These are phyloP conservation scores for Calonectria hawksworthii DNA, from an alignment of 2,329 filamentous ascomycete species.

Conservation along the genomic window DNA sequence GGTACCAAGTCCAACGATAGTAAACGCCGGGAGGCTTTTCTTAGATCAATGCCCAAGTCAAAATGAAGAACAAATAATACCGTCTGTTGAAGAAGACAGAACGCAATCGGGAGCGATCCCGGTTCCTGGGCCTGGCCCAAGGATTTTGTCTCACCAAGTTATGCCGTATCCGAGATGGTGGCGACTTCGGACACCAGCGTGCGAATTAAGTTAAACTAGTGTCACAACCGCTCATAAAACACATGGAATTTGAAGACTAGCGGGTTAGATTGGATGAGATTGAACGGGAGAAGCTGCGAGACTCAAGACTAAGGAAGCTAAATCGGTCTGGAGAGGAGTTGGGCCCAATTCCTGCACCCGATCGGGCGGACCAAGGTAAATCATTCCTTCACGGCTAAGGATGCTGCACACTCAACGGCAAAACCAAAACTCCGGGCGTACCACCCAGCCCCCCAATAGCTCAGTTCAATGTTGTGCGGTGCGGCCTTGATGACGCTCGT, in stretches of 20 bases:
- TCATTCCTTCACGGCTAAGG: conserved; percentile 16
- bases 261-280: neutral
- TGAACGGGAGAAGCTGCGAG: neutral
- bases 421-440: conserved; percentile 40
- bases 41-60: neutral
- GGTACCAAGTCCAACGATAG: too few relatives aligned
- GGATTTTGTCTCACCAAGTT: neutral
- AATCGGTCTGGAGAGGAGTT: neutral
- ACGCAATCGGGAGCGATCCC: neutral
- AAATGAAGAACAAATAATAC: neutral
- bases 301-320: neutral
- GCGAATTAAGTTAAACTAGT: neutral
- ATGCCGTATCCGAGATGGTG: neutral
- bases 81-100: neutral
- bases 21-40: too few relatives aligned
- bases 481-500: conserved; percentile 33
- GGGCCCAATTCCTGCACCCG: neutral
- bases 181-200: neutral
- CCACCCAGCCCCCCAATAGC: conserved; percentile 38
- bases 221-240: neutral
- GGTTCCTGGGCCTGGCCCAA: neutral
- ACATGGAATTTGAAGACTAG: neutral
- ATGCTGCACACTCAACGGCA: conserved; percentile 37
- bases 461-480: conserved; percentile 40
- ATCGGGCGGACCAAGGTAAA: neutral